Base-by-base conservation (phyloP, 2,329 filamentous ascomycete species). In the Xylariaceae sp. region DNA sequence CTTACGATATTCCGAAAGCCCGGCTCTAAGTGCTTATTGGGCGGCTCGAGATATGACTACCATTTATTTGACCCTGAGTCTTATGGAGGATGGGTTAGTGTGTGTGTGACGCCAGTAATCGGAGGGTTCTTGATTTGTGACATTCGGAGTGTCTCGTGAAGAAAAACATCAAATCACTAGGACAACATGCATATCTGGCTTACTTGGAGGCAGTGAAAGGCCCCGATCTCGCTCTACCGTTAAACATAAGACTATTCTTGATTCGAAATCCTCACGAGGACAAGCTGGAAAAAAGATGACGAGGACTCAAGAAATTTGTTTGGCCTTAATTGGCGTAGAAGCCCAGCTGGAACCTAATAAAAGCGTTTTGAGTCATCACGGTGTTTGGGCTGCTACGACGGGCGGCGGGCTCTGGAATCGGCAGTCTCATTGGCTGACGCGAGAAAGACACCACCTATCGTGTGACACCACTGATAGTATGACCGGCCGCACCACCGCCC, bases 361-460 rank as follows among this genome's bases (percentile, higher is more conserved):
- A n/a, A n/a, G n/a, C n/a, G n/a, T n/a, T 37, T 60, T 60, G 56
- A 60, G 52, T 60, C 57, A 60, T 60, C 56, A 54, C 46, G n/a
- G n/a, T 49, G 48, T 51, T 48, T 51, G 52, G 52, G 50, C 47
- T 53, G 48, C 54, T n/a, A n/a, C n/a, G n/a, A n/a, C n/a, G n/a
- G n/a, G n/a, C n/a, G 47, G 54, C 45, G 45, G 29, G 25, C 29
- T 36, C 45, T 45, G 40, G 40, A 22, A 14, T 40, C 22, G 35
- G 32, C 19, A 38, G 23, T 46, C 42, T 53, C 33, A 59, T 59
- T 60, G 57, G 55, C 40, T 44, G 43, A 39, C 35, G 43, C 44
- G 48, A 44, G 39, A 51, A 50, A 53, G 52, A 37, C 49, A 45
- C 42, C 41, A 38, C 39, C 40, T 42, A 46, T 49, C 48, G 48